Evolutionary conservation across 2,329 filamentous ascomycete species (phyloP), one percentile per base, ranked within the genome.

Genomic region (Cryphonectria radicalis): DNA sequence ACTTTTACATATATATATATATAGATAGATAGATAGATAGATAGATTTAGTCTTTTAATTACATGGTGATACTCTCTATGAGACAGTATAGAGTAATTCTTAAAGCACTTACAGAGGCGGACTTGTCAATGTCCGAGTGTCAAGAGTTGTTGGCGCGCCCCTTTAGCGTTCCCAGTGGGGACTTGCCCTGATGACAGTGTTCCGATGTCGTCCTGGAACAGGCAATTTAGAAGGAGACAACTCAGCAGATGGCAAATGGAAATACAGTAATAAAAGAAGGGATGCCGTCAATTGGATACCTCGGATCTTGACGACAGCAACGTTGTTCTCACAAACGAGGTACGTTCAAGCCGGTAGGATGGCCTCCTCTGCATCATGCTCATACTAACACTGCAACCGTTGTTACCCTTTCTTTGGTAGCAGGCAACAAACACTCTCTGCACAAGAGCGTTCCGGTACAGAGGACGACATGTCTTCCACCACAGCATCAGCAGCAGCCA

Each of bases 401-500:
- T 40, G 37, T 40, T 11, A 40, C 2, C 8, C 37, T 40, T 10
- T 11, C 37, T 40, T 11, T 1, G 37, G 2, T 40, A 40, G 37
- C 11, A 40, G 37, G 37, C 37, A 40, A 40, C 37, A 13, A 40
- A 11, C 32, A 32, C 32, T 11, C 37, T 40, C 37, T 11, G 37
- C 19, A 53, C 13, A 50, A 32, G 3, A n/a, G 13, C 14, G 7
- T 25, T 37, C 55, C 62, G 32, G 13, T 28, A 46, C 25, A 40
- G 60, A 43, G 25, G 60, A 43, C 8, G 2, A 17, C 2, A 69
- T 73, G 72, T 43, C 69, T 32, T 46, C 37, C 13, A 32, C 63
- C 19, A 14, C 77, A 3, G 7, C 46, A n/a, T 75, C 77, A 22
- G 19, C 46, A 50, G 75, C 77, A 22, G 83, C 82, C 53, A 72